A percentile compares a stretch with the other conserved stretches of the same genome.
phyloP scores from a whole-genome alignment of 495 filamentous ascomycete species.

The Aspergillus steynii region DNA sequence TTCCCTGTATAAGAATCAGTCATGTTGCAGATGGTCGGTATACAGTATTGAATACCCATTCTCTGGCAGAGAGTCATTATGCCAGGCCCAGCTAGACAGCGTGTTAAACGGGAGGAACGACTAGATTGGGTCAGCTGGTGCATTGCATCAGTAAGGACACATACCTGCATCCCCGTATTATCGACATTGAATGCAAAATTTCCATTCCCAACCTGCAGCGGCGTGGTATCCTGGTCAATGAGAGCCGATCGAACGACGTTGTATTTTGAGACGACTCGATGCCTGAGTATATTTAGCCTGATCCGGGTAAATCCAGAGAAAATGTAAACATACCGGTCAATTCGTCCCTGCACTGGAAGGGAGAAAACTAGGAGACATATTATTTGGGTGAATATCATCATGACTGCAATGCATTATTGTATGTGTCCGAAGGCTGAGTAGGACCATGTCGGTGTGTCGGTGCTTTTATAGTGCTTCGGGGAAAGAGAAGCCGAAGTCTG shows the following conservation, averaged over 20 bases:
- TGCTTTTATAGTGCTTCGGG: background rate
- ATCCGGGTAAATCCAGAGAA: background rate
- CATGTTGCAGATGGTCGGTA: too few relatives aligned
- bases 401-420: background rate
- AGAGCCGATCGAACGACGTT: slow-evolving; percentile 18
- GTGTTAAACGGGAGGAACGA: slow-evolving; percentile 21
- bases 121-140: slow-evolving; percentile 3
- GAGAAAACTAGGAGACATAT: background rate
- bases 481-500: background rate
- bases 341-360: background rate
- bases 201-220: slow-evolving; percentile 21
- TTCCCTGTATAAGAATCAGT: slow-evolving; percentile 3
- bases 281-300: slow-evolving; percentile 4
- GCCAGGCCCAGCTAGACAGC: slow-evolving; percentile 21
- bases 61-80: slow-evolving; percentile 17
- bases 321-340: background rate
- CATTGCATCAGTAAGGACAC: background rate
- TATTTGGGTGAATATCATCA: background rate
- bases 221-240: slow-evolving; percentile 19
- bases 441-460: too few relatives aligned
- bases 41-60: slow-evolving; percentile 11
- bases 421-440: background rate
- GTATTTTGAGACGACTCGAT: slow-evolving; percentile 13
- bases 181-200: slow-evolving; percentile 21
- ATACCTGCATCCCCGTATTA: slow-evolving; percentile 21